Evolutionary conservation across 371 early-diverging fungal species (phyloP).

Genomic region (Coemansia sp.): DNA sequence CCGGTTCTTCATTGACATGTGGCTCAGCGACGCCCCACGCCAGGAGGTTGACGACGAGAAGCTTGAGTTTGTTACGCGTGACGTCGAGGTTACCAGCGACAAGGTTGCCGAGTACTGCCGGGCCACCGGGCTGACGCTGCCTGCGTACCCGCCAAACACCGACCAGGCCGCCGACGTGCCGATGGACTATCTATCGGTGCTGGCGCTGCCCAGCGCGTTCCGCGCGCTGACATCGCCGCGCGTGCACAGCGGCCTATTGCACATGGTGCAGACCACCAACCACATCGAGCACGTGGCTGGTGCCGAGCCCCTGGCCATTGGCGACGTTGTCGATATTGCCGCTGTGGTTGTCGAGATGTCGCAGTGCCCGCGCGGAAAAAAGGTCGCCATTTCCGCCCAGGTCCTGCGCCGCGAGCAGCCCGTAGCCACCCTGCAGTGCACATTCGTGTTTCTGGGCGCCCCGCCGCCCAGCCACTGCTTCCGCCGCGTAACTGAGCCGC

Average conservation of each 20-base stretch:
- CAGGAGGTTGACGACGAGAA: slow-evolving; percentile 16
- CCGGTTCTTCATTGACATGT: slow-evolving; percentile 83
- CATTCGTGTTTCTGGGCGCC: slow-evolving; percentile 88
- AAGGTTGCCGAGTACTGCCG: slow-evolving; percentile 53
- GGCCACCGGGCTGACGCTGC: background rate
- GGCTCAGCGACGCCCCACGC: slow-evolving; percentile 31
- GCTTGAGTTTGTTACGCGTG: slow-evolving; percentile 6
- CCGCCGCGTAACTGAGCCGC: slow-evolving; percentile 62
- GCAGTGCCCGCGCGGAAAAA: slow-evolving; percentile 66
- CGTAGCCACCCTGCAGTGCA: slow-evolving; percentile 33
- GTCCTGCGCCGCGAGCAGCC: slow-evolving; percentile 28
- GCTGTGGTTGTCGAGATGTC: slow-evolving; percentile 35
- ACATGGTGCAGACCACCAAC: slow-evolving; percentile 16
- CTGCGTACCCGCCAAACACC: slow-evolving; percentile 30
- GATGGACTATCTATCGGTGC: slow-evolving; percentile 27
- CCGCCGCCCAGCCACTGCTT: slow-evolving; percentile 70
- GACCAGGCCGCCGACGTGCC: slow-evolving; percentile 23
- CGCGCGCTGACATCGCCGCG: slow-evolving; percentile 8
- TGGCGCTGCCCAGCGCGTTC: slow-evolving; percentile 19
- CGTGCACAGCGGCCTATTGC: slow-evolving; percentile 10
- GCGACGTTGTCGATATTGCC: slow-evolving; percentile 72
- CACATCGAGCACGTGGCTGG: slow-evolving; percentile 3
- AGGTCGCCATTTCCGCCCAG: slow-evolving; percentile 76
- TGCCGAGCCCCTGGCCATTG: slow-evolving; percentile 63
- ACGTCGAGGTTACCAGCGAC: slow-evolving; percentile 35